Percentiles rank a stretch among this genome's conserved stretches.
Conservation (phyloP, 2,329 filamentous ascomycete genomes). For the Pseudogymnoascus sp. region DNA sequence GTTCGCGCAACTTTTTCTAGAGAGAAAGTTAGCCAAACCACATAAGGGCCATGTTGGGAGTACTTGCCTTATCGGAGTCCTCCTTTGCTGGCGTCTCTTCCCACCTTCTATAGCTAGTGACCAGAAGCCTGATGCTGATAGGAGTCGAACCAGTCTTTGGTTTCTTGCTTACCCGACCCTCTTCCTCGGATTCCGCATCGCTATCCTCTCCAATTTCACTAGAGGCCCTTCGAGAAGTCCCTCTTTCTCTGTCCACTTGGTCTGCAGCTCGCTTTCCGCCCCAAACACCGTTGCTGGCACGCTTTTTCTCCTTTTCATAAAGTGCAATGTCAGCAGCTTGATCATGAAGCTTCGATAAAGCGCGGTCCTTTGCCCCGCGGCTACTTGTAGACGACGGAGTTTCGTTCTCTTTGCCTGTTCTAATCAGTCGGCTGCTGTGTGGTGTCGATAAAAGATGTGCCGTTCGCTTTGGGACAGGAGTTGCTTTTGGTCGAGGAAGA, state of each 20-base stretch:
- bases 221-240: constrained; percentile 26
- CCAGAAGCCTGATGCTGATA: constrained; percentile 65
- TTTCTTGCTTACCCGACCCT: constrained; percentile 51
- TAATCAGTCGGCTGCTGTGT: constrained; percentile 40
- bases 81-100: constrained; percentile 64
- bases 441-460: constrained; percentile 40
- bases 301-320: constrained; percentile 90
- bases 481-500: neutral
- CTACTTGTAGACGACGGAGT: constrained; percentile 71
- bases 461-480: constrained; percentile 1
- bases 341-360: constrained; percentile 66
- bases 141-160: constrained; percentile 55
- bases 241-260: constrained; percentile 44
- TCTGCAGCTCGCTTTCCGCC: constrained; percentile 58
- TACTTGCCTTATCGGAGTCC: constrained; percentile 68
- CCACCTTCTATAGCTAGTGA: constrained; percentile 84
- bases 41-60: constrained; percentile 11
- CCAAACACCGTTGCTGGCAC: constrained; percentile 49
- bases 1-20: constrained; percentile 70
- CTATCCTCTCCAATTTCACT: constrained; percentile 36
- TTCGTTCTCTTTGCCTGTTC: constrained; percentile 72
- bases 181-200: constrained; percentile 41
- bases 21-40: neutral
- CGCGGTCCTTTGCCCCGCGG: constrained; percentile 82
- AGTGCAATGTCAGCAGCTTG: constrained; percentile 78